Base-by-base conservation (phyloP, 2,329 filamentous ascomycete species). In the Pseudogymnoascus sp. region DNA sequence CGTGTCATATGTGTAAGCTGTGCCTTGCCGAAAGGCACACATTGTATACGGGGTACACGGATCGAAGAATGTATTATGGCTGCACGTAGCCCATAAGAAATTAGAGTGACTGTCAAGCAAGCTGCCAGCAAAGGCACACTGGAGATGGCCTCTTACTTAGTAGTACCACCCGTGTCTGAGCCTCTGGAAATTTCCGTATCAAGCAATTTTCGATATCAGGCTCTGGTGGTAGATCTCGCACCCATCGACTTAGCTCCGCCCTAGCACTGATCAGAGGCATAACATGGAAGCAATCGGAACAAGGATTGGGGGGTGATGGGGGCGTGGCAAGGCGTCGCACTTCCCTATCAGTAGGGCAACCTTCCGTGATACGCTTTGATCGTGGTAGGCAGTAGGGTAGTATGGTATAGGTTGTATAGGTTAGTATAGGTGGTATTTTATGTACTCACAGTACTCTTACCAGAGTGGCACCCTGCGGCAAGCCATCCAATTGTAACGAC, bases 391-490 rank as follows among this genome's bases (percentile, higher is more conserved):
- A 21, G 21, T 21, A 21, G 21, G 4, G 21, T 25, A 25, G 5
- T 10, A 10, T 45, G 18, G 40, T 45, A 13, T 48, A 33, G 7
- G n/a, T 33, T 27, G 45, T 55, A 33, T 33, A 55, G 45, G 45
- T 27, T 33, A n/a, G 27, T 33, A 55, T 55, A 33, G 27, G 45
- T 31, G 9, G 45, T 31, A 52, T 52, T 31, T 55, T 3, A 18
- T 55, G 45, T 52, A 59, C 55, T 36, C 31, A 15, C 15, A 37
- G 55, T 25, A 21, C 31, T 21, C 45, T 31, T 27, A 59, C 35
- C 33, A 37, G 37, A 59, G 58, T 59, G 33, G 58, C 58, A 37
- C 58, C 58, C 58, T 59, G 58, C 58, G 58, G 37, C 58, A 59
- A 59, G 37, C 35, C 58, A 59, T 39, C 58, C 58, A 59, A 59